Conservation (phyloP, 805 yeast species). For the Teunomyces stri region DNA sequence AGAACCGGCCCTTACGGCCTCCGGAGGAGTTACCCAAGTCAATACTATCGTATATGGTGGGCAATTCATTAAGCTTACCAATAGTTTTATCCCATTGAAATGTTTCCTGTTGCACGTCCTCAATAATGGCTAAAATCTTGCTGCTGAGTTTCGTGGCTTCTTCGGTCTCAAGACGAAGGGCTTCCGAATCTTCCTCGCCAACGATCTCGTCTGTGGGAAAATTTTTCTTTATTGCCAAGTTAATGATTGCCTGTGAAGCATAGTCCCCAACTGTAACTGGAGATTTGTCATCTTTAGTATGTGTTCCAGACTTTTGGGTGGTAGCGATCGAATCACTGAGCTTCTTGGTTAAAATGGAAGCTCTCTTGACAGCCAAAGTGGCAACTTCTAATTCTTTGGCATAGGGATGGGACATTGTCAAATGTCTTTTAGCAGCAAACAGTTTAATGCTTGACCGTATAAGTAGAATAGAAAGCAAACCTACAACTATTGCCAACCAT, state of each 20-base stretch:
- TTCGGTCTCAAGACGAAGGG: constrained; percentile 44
- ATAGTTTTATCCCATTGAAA: constrained; percentile 24
- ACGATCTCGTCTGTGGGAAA: constrained; percentile 87
- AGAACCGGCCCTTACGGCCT: constrained; percentile 75
- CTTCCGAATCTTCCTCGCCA: constrained; percentile 88
- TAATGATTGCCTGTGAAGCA: constrained; percentile 92
- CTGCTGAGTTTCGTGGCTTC: constrained; percentile 47
- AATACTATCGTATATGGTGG: constrained; percentile 59
- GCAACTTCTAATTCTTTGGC: constrained; percentile 75
- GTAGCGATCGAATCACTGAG: constrained; percentile 55
- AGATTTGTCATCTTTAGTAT: constrained; percentile 82
- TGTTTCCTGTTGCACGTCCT: constrained; percentile 50
- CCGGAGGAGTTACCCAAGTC: constrained; percentile 82
- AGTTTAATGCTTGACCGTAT: constrained; percentile 3
- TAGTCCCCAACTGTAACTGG: constrained; percentile 98
- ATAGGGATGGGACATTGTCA: constrained; percentile 34
- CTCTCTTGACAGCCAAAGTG: constrained; percentile 85
- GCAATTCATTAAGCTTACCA: constrained; percentile 43
- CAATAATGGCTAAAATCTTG: constrained; percentile 59
- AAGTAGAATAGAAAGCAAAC: constrained; percentile 5
- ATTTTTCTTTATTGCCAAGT: constrained; percentile 71
- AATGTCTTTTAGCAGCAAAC: background rate
- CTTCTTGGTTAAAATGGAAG: constrained; percentile 69
- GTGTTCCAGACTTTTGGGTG: constrained; percentile 49
- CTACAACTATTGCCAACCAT: background rate